Percentiles rank a stretch among this genome's conserved stretches.
phyloP scores from a whole-genome alignment of 176 grass and related monocot genomes.

The Eleusine coracana region DNA sequence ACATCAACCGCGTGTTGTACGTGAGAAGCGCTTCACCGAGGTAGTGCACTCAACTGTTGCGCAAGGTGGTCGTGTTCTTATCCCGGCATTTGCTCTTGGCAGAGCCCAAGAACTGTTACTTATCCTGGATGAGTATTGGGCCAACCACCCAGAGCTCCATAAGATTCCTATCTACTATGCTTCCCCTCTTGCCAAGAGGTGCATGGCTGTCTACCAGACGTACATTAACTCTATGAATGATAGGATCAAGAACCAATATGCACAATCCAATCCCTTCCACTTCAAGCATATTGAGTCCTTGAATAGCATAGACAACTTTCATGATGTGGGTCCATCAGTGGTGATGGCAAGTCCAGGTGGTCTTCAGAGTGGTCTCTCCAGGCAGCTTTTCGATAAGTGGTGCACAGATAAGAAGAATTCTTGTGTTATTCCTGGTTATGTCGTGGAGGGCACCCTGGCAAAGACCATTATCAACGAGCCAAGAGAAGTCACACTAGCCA shows the following conservation, averaged over 20 bases:
- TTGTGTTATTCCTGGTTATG: slow-evolving; percentile 93
- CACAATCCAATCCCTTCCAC: slow-evolving; percentile 85
- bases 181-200: slow-evolving; percentile 90
- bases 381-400: slow-evolving; percentile 96
- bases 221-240: slow-evolving; percentile 99
- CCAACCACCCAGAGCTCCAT: slow-evolving; percentile 88
- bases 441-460: slow-evolving; percentile 84
- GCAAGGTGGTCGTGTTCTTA: slow-evolving; percentile 82
- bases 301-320: slow-evolving; percentile 94
- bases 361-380: slow-evolving; percentile 91
- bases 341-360: slow-evolving; percentile 89
- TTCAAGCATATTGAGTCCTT: slow-evolving; percentile 90
- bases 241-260: slow-evolving; percentile 91
- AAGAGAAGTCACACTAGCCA: slow-evolving; percentile 90
- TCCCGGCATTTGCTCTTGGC: slow-evolving; percentile 93
- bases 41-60: slow-evolving; percentile 79
- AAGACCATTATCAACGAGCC: slow-evolving; percentile 95
- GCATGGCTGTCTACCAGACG: slow-evolving; percentile 96
- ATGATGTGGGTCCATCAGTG: slow-evolving; percentile 88
- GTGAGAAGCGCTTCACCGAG: slow-evolving; percentile 95
- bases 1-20: slow-evolving; percentile 69
- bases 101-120: slow-evolving; percentile 90
- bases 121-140: slow-evolving; percentile 96
- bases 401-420: slow-evolving; percentile 93
- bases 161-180: slow-evolving; percentile 98